Evolutionary conservation across 129 eudicot species (phyloP), one percentile per base, ranked within the genome.

Genomic region (Flaveria ramosissima): DNA sequence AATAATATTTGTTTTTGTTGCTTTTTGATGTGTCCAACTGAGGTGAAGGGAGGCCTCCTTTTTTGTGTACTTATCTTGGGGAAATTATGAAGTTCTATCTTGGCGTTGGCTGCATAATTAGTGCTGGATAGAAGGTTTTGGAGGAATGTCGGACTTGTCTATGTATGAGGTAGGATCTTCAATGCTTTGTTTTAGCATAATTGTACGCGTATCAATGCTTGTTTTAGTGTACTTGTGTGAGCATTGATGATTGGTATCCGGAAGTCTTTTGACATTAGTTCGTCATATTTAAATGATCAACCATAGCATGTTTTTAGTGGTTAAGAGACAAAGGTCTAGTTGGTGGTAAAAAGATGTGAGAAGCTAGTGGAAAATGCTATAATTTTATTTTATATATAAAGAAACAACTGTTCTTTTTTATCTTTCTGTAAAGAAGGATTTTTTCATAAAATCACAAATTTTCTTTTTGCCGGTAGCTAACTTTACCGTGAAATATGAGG

Each of bases 71-170:
- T 80, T 41, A 59, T 70, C 64, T 46, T 70, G 67, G 27, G 59
- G 45, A 53, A 69, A 75, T 45, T 75, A 89, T 92, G 92, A 83
- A 36, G 67, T 56, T 86, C 21, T 80, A 80, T 83, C 67, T 80
- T 79, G 77, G 46, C 63, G 24, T 21, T 16, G 55, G 79, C 20
- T 78, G 30, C 82, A 63, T 81, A 17, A 59, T 80, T 68, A 51
- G 88, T 83, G 83, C 91, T 82, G 97, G 93, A 32, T 92, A 83
- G 78, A 81, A 75, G 74, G 52, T 47, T 39, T 81, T 56, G 74
- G 72, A 85, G 93, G 86, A 86, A 92, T 92, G 98, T 86, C 93
- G 45, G 92, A 92, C 72, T 88, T 85, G 89, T 83, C 82, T 71
- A 62, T 82, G 84, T 87, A 85, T 52, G 89, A 87, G 97, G 97